Base-by-base conservation (phyloP, 495 filamentous ascomycete species). In the Penicillium flavigenum region DNA sequence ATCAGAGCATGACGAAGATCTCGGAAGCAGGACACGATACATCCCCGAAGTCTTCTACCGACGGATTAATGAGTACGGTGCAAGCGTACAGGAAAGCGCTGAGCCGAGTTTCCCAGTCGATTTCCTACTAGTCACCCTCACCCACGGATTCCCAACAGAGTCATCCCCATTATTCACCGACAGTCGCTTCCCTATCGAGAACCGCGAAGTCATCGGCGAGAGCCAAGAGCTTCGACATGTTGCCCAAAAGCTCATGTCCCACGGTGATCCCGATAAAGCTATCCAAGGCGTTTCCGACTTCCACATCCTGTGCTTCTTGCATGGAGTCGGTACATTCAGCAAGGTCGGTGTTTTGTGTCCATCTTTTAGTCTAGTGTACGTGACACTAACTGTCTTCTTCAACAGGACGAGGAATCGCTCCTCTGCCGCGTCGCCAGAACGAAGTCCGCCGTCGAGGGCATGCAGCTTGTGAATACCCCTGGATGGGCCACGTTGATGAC, bases 41-140 rank as follows among this genome's bases (percentile, higher is more conserved):
- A 96, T 98, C 42, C 94, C 95, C 3, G 94, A 99, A 61, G 94
- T 99, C 16, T 98, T 98, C 76, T 99, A 92, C 73, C 86, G 94
- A 46, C 83, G 86, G 54, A 92, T 96, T 66, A 98, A 99, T 70
- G 92, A 98, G 68, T 96, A 99, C 65, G 95, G 95, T 7, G 89
- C 87, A 52, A 96, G 89, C 65, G 94, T 98, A 2, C 95, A 96
- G 69, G 90, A 98, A 65, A 98, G 96, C 66, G 94, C 95, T 27
- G 97, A 96, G 66, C 94, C 95, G 3, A 83, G 86, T 46, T 99
- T 99, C 69, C 94, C 94, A 0, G 93, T 96, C 31, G 95, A 98
- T 64, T 99, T 97, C 70, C 81, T 99, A 31, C 84, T 97, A 31
- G 90, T 97, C 51, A 97, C 94, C 7, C 82, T 99, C 42, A 99